These are phyloP conservation scores for Beta lomatogona DNA, from an alignment of 179 eudicot species.

Conservation along the genomic window DNA sequence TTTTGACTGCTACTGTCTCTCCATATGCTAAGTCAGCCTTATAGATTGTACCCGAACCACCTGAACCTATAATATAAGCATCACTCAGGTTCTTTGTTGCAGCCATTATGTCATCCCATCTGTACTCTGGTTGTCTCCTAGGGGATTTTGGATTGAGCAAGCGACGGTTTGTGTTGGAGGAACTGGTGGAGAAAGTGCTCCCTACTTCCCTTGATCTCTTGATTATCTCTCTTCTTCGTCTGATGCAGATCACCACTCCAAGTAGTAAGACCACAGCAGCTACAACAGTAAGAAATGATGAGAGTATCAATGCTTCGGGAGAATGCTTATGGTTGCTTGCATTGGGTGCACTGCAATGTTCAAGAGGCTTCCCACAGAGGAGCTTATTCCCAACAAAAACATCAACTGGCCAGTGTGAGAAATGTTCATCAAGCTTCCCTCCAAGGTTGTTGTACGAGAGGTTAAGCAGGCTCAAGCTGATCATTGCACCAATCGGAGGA, in stretches of 20 bases:
- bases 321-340: constrained; percentile 35
- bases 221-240: constrained; percentile 43
- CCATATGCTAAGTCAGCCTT: constrained; percentile 71
- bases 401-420: constrained; percentile 64
- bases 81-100: constrained; percentile 90
- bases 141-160: constrained; percentile 56
- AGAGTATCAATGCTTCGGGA: constrained; percentile 45
- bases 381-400: constrained; percentile 67
- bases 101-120: constrained; percentile 89
- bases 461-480: constrained; percentile 72
- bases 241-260: constrained; percentile 62
- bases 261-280: constrained; percentile 63
- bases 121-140: constrained; percentile 49
- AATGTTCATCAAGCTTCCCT: constrained; percentile 64
- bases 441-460: constrained; percentile 76
- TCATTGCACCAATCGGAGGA: constrained; percentile 66
- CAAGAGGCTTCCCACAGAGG: constrained; percentile 82
- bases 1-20: constrained; percentile 81
- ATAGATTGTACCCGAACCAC: constrained; percentile 92
- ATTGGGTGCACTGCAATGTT: constrained; percentile 38
- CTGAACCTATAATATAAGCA: constrained; percentile 78
- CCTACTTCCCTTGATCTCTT: constrained; percentile 44
- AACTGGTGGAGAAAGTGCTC: constrained; percentile 55
- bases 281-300: constrained; percentile 55
- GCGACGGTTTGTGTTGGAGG: constrained; percentile 62